Percentiles rank a stretch among this genome's conserved stretches.
These are phyloP conservation scores for Ceratocystis alfenasii DNA, from an alignment of 2,329 filamentous ascomycete species.

Conservation along the genomic window DNA sequence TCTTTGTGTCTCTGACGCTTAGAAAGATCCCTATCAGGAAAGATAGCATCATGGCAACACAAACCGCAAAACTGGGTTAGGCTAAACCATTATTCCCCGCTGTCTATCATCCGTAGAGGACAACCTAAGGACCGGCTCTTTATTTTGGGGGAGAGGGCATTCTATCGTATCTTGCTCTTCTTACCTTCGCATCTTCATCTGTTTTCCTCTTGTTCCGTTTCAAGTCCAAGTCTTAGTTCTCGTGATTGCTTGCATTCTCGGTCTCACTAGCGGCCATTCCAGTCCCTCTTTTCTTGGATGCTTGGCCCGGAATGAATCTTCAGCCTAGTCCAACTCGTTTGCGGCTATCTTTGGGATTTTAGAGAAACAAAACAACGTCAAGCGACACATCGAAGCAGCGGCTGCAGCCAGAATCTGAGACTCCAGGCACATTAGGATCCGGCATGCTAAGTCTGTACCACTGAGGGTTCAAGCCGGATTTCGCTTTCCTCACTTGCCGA, in stretches of 20 bases:
- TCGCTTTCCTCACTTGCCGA: too few relatives aligned
- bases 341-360: neutral
- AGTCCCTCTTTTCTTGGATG: neutral
- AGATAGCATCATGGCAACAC: too few relatives aligned
- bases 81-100: too few relatives aligned
- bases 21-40: too few relatives aligned
- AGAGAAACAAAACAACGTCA: neutral
- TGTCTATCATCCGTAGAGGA: too few relatives aligned
- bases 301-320: slow-evolving; percentile 3
- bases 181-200: neutral
- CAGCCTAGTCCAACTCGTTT: neutral
- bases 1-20: too few relatives aligned
- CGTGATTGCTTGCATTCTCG: neutral
- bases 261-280: neutral
- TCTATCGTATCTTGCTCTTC: neutral
- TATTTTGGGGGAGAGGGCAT: neutral
- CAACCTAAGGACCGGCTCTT: too few relatives aligned
- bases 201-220: too few relatives aligned
- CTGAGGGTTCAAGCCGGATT: too few relatives aligned
- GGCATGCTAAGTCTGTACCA: too few relatives aligned
- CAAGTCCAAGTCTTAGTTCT: neutral
- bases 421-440: neutral
- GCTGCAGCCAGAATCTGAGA: neutral
- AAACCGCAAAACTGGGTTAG: too few relatives aligned
- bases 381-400: neutral